phyloP scores from a whole-genome alignment of 805 yeast species.

The Kuraishia floccosa region DNA sequence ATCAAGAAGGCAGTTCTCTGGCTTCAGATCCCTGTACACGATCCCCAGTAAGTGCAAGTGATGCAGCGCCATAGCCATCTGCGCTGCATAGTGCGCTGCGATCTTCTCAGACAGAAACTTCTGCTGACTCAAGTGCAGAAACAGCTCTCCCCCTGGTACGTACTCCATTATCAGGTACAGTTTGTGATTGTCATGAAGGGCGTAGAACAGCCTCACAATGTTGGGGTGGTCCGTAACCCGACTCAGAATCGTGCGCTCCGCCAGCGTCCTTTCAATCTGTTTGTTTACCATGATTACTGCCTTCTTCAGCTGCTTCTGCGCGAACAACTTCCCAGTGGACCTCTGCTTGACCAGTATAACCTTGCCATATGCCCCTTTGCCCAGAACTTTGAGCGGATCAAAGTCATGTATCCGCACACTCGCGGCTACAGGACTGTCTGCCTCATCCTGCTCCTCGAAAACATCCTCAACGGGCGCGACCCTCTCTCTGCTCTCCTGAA shows the following conservation, averaged over 20 bases:
- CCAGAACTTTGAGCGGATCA: conserved; percentile 64
- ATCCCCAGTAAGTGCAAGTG: conserved; percentile 76
- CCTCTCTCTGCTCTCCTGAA: not conserved
- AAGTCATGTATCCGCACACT: conserved; percentile 39
- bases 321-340: conserved; percentile 54
- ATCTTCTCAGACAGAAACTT: conserved; percentile 44
- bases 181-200: conserved; percentile 71
- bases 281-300: conserved; percentile 61
- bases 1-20: conserved; percentile 79
- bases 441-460: not conserved
- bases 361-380: conserved; percentile 85
- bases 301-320: conserved; percentile 78
- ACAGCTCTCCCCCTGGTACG: conserved; percentile 84
- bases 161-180: conserved; percentile 70
- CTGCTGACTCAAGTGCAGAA: conserved; percentile 42
- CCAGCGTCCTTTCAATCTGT: conserved; percentile 65
- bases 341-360: conserved; percentile 67
- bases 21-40: conserved; percentile 80
- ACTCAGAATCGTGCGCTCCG: conserved; percentile 70
- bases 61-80: conserved; percentile 63
- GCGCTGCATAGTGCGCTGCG: conserved; percentile 72
- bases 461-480: not conserved
- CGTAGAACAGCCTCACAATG: conserved; percentile 73
- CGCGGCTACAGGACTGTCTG: too few species aligned
- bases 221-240: conserved; percentile 57